Evolutionary conservation across 441 rosid genomes (phyloP), one percentile per base, ranked within the genome.

Genomic region (Populus hybrid): DNA sequence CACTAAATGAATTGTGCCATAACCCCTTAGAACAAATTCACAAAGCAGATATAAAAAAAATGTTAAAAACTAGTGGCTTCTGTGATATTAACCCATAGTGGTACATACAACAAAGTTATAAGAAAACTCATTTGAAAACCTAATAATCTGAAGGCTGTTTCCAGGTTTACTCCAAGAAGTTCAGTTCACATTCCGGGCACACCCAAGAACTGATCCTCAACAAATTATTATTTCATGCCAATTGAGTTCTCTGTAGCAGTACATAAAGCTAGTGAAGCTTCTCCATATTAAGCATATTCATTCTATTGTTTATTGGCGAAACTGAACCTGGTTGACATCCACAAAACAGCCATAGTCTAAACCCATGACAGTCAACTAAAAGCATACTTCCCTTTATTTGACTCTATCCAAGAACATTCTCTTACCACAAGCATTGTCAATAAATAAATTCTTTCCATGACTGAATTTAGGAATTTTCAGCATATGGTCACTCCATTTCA

Each of bases 311-410:
- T 32, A 76, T 21, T 23, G 32, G 70, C 3, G 32, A 70, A 77
- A 77, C 42, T 77, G 19, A 70, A 70, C n/a, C 70, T 61, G 12
- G 21, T 23, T 59, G 28, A 59, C 57, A 76, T 76, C 16, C 26
- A 35, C 23, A 68, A 76, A 23, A 10, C 18, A 9, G 53, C 67
- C 73, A 50, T 42, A 21, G 42, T 23, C 63, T 61, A 28, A 61
- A 10, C 12, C 6, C 34, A 3, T 6, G 26, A 59, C 3, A 35
- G 50, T 8, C 68, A 34, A 73, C 32, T 34, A 21, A 50, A 73
- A 59, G 6, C 32, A 26, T 26, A 28, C 11, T 14, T 21, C 19
- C n/a, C 19, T 40, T 7, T 38, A 28, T 38, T 36, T 26, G 28
- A 24, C 16, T 7, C 11, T 5, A 21, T 57, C 50, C 34, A 12